Base-by-base conservation (phyloP, 768 basidiomycete species). In the Suillus variegatus region DNA sequence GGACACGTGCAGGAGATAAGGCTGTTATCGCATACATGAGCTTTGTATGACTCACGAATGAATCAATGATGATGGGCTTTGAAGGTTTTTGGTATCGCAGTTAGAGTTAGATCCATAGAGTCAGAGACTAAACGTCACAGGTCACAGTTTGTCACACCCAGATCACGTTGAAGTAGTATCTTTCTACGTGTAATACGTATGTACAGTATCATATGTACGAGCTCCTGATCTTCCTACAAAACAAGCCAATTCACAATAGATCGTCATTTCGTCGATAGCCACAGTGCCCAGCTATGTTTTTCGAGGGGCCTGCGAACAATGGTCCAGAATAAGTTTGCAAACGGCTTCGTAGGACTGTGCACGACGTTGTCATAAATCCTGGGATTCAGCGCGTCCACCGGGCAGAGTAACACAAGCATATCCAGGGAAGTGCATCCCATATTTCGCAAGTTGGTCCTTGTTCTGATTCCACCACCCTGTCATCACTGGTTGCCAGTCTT, bases 381-480 rank as follows among this genome's bases (percentile, higher is more conserved):
- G 61, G 25, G 44, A n/a, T 7, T n/a, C 58, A 28, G 20, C 47
- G 35, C 4, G 18, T 2, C 62, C 65, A 28, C 18, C 57, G 16
- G 66, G 55, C 16, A 74, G 43, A 28, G 75, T 75, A 57, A 81
- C 68, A 65, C 82, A 82, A 7, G 78, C 81, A 35, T 78, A 74
- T 4, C 72, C 77, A 38, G 72, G 69, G 28, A 80, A 73, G 32
- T 68, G 58, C 66, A 83, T 80, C 8, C 71, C 71, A 40, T 77
- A 64, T 20, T 58, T 36, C 22, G 60, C 68, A 66, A 81, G 76
- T 5, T 52, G 57, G 12, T 32, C 55, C 55, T 76, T 62, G 52
- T 77, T 80, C 54, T 67, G 47, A 12, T 60, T 51, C 80, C 80
- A 82, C 82, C 81, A 82, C 60, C 64, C 51, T 10, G 76, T 70